phyloP scores from a whole-genome alignment of 208 protist species.

The Trypanosoma avium region DNA sequence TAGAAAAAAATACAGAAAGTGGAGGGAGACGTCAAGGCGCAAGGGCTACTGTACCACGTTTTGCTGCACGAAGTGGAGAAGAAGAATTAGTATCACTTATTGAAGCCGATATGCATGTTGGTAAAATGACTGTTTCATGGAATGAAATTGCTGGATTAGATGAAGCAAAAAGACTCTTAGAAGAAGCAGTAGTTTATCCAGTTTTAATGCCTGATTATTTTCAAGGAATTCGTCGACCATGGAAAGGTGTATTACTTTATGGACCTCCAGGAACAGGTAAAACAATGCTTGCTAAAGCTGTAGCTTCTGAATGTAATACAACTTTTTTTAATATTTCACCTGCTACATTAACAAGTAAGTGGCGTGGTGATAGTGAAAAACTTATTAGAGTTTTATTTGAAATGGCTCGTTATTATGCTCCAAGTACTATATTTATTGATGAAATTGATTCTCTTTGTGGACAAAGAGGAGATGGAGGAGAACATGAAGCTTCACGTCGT shows the following conservation, averaged over 20 bases:
- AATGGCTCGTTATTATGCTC: constrained; percentile 89
- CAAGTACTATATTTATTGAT: constrained; percentile 95
- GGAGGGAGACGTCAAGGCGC: constrained; percentile 14
- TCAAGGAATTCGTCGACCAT: constrained; percentile 86
- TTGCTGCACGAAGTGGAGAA: constrained; percentile 63
- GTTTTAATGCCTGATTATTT: constrained; percentile 93
- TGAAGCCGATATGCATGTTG: constrained; percentile 83
- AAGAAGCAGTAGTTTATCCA: constrained; percentile 93
- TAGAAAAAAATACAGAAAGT: background rate
- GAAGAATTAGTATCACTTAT: constrained; percentile 84
- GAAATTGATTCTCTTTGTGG: constrained; percentile 95
- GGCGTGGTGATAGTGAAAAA: constrained; percentile 93
- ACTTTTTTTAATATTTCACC: constrained; percentile 95
- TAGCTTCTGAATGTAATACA: constrained; percentile 88
- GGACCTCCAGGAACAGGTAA: constrained; percentile 94
- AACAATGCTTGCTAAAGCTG: constrained; percentile 93
- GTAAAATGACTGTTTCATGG: constrained; percentile 68
- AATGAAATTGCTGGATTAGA: constrained; percentile 90
- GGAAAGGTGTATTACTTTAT: constrained; percentile 92
- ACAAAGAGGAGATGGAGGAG: constrained; percentile 70
- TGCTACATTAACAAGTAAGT: constrained; percentile 93
- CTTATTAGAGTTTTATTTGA: constrained; percentile 94
- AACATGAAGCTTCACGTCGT: constrained; percentile 93
- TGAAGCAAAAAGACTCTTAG: constrained; percentile 88
- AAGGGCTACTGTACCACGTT: constrained; percentile 34